Conservation (phyloP, 768 basidiomycete species). For the Pleurotus giganteus region DNA sequence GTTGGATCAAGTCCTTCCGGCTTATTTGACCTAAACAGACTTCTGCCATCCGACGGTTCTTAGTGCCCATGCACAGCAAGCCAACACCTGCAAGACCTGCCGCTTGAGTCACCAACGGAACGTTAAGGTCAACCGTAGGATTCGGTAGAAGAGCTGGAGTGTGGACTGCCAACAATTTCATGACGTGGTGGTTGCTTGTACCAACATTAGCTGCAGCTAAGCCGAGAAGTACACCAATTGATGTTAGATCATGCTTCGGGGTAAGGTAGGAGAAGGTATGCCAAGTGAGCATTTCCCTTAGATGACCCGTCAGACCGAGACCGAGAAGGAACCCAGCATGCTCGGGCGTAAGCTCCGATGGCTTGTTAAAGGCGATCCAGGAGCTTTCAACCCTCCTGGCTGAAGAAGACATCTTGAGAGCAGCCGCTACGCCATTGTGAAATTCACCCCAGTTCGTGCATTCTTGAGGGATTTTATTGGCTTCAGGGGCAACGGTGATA, state of each 20-base stretch:
- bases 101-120: slow-evolving; percentile 86
- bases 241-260: slow-evolving; percentile 93
- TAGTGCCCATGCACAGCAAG: slow-evolving; percentile 84
- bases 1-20: slow-evolving; percentile 71
- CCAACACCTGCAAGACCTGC: slow-evolving; percentile 88
- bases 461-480: slow-evolving; percentile 72
- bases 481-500: slow-evolving; percentile 58
- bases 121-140: slow-evolving; percentile 84
- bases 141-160: slow-evolving; percentile 90
- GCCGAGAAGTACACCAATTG: slow-evolving; percentile 92
- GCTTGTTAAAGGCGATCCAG: slow-evolving; percentile 96
- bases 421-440: slow-evolving; percentile 95
- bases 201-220: slow-evolving; percentile 89
- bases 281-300: slow-evolving; percentile 89
- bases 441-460: slow-evolving; percentile 93
- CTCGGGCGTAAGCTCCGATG: slow-evolving; percentile 83
- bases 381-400: slow-evolving; percentile 81
- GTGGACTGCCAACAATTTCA: slow-evolving; percentile 88
- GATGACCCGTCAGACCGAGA: slow-evolving; percentile 88
- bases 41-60: slow-evolving; percentile 89
- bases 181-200: slow-evolving; percentile 81
- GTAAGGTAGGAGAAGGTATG: slow-evolving; percentile 95
- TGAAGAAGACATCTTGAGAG: slow-evolving; percentile 77
- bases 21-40: slow-evolving; percentile 85
- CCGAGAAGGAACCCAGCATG: slow-evolving; percentile 97